Percentiles rank a stretch among this genome's conserved stretches.
Conservation (phyloP, 805 yeast species). For the Ogataea pini region DNA sequence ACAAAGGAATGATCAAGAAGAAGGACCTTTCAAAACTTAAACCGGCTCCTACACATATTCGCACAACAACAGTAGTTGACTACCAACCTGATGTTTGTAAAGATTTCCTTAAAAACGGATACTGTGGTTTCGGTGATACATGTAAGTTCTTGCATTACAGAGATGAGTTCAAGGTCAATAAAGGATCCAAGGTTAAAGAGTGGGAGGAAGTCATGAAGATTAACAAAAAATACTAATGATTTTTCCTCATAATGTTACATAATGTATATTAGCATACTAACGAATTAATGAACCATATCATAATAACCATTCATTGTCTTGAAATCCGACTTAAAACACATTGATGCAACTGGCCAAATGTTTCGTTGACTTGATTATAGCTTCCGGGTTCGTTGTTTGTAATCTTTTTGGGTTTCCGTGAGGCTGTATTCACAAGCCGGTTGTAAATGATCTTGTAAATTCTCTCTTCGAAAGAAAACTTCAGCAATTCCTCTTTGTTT, state of each 20-base stretch:
- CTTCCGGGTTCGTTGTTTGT: constrained; percentile 4
- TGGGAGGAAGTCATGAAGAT: constrained; percentile 56
- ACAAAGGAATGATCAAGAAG: constrained; percentile 29
- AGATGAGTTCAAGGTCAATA: constrained; percentile 69
- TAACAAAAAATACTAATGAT: constrained; percentile 23
- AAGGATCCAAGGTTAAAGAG: constrained; percentile 44
- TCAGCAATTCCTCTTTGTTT: constrained; percentile 1
- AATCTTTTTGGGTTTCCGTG: neutral
- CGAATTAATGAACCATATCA: neutral
- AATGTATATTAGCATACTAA: constrained; percentile 8
- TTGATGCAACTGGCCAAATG: constrained; percentile 16
- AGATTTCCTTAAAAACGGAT: constrained; percentile 87
- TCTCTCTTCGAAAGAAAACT: constrained; percentile 10
- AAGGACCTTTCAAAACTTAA: constrained; percentile 21
- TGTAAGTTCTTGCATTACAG: constrained; percentile 92
- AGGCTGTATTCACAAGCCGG: constrained; percentile 15
- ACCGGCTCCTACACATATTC: constrained; percentile 46
- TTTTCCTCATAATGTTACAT: constrained; percentile 6
- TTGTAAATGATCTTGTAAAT: constrained; percentile 16
- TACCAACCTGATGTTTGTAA: constrained; percentile 94
- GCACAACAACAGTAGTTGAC: constrained; percentile 71
- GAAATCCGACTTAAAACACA: constrained; percentile 6
- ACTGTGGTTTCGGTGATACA: constrained; percentile 95
- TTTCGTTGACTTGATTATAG: neutral
- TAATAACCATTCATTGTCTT: neutral